These are phyloP conservation scores for Poa annua DNA, from an alignment of 176 grass and related monocot genomes.

Conservation along the genomic window DNA sequence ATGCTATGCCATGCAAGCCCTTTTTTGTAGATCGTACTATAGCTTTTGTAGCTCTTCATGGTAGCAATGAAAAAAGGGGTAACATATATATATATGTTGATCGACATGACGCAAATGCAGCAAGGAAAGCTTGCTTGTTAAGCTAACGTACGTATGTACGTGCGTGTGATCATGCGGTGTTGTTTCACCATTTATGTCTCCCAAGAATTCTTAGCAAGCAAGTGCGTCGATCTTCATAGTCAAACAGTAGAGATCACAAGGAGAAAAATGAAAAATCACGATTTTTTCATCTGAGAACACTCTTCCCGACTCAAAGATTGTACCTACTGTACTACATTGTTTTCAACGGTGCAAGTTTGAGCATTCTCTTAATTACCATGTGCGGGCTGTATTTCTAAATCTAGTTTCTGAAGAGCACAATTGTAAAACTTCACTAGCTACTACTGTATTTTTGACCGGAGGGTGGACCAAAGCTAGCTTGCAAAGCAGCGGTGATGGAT, in stretches of 20 bases:
- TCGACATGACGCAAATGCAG: neutral
- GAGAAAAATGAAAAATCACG: neutral
- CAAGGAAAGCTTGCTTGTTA: neutral
- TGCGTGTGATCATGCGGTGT: neutral
- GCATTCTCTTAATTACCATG: neutral
- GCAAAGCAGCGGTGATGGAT: constrained; percentile 31
- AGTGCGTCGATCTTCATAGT: neutral
- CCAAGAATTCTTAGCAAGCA: neutral
- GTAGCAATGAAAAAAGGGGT: constrained; percentile 3
- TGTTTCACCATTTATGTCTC: neutral
- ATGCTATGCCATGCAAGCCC: neutral
- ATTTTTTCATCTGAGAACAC: neutral
- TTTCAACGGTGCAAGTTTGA: neutral
- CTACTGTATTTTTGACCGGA: constrained; percentile 24
- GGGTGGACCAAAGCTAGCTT: neutral
- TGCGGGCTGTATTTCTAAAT: neutral
- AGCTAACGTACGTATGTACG: neutral
- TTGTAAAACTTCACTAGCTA: neutral
- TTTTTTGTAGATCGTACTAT: constrained; percentile 1
- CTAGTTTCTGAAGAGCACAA: neutral
- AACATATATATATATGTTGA: neutral
- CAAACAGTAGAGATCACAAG: neutral
- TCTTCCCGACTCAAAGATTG: neutral
- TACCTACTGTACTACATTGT: neutral
- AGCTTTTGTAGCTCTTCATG: constrained; percentile 27